Percentiles rank a stretch among this genome's conserved stretches.
These are phyloP conservation scores for Mycena galericulata DNA, from an alignment of 768 basidiomycete species.

Conservation along the genomic window DNA sequence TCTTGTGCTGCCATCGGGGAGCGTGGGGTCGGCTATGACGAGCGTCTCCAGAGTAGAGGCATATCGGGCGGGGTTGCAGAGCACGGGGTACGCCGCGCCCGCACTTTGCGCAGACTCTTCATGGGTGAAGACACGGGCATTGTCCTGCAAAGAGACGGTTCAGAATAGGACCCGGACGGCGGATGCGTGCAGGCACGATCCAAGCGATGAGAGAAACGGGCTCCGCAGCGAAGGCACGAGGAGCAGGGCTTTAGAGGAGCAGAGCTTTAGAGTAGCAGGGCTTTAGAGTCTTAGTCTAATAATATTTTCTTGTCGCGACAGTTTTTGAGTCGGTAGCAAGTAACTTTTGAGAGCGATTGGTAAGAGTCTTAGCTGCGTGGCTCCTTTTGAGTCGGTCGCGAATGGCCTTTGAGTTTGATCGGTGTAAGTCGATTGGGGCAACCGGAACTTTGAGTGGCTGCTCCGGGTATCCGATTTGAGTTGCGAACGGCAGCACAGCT, in stretches of 20 bases:
- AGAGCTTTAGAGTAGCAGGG: too few relatives aligned
- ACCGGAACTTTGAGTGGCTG: too few relatives aligned
- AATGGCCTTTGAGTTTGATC: too few relatives aligned
- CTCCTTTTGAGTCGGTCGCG: too few relatives aligned
- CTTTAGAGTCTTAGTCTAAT: too few relatives aligned
- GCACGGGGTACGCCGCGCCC: conserved; percentile 38
- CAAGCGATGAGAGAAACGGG: conserved; percentile 43
- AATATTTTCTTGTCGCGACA: too few relatives aligned
- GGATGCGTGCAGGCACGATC: conserved; percentile 44
- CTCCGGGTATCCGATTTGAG: too few relatives aligned
- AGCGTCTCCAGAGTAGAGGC: conserved; percentile 45
- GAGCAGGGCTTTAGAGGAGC: conserved; percentile 23
- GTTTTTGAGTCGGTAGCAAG: too few relatives aligned
- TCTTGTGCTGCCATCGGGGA: conserved; percentile 18
- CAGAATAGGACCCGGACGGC: conserved; percentile 46
- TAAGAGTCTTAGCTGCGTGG: too few relatives aligned
- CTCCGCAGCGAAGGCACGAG: conserved; percentile 34
- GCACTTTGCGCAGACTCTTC: conserved; percentile 24
- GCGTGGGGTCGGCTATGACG: conserved; percentile 32
- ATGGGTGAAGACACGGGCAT: conserved; percentile 37
- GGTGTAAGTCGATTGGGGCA: too few relatives aligned
- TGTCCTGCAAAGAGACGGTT: conserved; percentile 45
- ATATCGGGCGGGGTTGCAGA: conserved; percentile 48
- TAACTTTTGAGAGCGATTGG: too few relatives aligned
- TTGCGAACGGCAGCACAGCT: too few relatives aligned